Evolutionary conservation across 2,329 filamentous ascomycete genomes (phyloP), one percentile per base, ranked within the genome.

Genomic region (Xylariaceae sp.): DNA sequence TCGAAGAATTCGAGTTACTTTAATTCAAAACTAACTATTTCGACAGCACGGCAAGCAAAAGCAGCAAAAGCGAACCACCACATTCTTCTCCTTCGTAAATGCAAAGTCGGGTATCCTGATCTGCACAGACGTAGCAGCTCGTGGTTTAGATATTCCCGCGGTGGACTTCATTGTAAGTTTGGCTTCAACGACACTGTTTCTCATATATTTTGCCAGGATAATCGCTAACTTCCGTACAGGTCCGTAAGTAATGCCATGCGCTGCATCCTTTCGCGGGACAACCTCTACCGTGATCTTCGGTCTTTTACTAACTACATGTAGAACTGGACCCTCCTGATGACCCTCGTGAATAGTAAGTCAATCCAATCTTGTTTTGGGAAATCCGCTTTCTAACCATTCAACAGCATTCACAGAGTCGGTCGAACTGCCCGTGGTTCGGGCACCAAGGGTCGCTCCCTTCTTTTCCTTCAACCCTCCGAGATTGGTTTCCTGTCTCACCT

Each of bases 41-140:
- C 17, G 17, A 18, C 42, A 62, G 60, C 88, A 92, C 71, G 94
- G 92, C 67, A 97, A 99, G 77, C 91, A 96, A 77, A 99, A 99
- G 77, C 94, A 99, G 76, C 92, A 97, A 76, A 96, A 96, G 75
- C 89, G 94, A n/a, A 99, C 94, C 23, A 96, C 95, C 72, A 96
- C 92, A 0, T 99, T 99, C 74, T 99, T 97, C 74, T 93, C 97
- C 74, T 99, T 99, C 74, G 88, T 85, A 71, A 92, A 92, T 70
- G 88, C 71, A 3, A 87, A 86, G 66, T 85, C 89, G 66, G 94
- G 93, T 23, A 96, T 90, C 0, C 76, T 99, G 56, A 94, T 99
- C 67, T 97, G 92, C 77, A 99, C 94, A 0, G 94, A 99, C 70
- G 94, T 99, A 64, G 94, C 94, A 51, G 94, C 94, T 2, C 83